These are phyloP conservation scores for Yamadazyma kitorensis DNA, from an alignment of 805 yeast genomes.

Conservation along the genomic window DNA sequence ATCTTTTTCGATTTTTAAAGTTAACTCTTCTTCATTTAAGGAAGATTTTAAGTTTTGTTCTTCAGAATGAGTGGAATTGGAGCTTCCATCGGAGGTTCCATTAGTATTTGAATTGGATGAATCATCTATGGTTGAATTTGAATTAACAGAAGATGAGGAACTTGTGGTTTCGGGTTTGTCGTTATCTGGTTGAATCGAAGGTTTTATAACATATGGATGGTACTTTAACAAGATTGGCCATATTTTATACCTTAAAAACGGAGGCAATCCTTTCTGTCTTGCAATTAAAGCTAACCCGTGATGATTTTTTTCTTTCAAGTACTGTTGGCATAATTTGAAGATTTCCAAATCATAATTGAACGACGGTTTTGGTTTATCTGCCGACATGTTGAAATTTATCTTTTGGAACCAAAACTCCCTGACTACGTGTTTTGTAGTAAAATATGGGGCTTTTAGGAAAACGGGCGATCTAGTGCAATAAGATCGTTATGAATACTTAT, in stretches of 20 bases:
- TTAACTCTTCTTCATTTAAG: constrained; percentile 22
- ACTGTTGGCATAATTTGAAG: constrained; percentile 52
- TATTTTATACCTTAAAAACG: constrained; percentile 67
- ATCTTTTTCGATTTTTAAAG: constrained; percentile 49
- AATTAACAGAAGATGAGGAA: background rate
- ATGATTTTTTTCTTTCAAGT: constrained; percentile 59
- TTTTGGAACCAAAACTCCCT: background rate
- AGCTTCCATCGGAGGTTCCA: background rate
- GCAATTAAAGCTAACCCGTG: constrained; percentile 78
- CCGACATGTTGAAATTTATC: constrained; percentile 3
- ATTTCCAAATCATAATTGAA: constrained; percentile 44
- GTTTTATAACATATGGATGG: constrained; percentile 82
- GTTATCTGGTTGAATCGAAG: constrained; percentile 64
- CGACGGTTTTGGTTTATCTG: constrained; percentile 15
- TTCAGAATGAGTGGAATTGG: background rate
- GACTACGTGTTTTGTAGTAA: too few relatives aligned
- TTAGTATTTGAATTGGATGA: background rate
- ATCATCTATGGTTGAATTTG: background rate
- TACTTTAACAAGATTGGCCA: constrained; percentile 83
- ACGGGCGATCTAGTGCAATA: too few relatives aligned
- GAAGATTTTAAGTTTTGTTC: background rate
- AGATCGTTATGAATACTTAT: too few relatives aligned
- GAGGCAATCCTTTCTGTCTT: constrained; percentile 83
- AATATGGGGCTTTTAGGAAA: too few relatives aligned
- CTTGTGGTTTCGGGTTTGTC: constrained; percentile 15